Evolutionary conservation across 2,329 filamentous ascomycete genomes (phyloP), one percentile per base, ranked within the genome.

Genomic region (Aspergillus pseudonomiae): DNA sequence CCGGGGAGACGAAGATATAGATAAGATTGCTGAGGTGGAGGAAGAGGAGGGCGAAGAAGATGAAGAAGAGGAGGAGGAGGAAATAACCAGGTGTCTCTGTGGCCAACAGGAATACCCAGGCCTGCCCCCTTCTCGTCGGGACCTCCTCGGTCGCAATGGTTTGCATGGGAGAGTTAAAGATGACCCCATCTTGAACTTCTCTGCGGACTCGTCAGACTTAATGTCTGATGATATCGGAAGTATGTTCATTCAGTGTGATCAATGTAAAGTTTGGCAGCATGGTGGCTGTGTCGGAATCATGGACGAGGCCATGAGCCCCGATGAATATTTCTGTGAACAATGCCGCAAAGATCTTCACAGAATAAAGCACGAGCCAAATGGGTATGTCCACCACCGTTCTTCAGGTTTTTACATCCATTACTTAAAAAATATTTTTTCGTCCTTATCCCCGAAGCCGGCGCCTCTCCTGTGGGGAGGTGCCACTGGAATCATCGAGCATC

Each of bases 191-290:
- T 83, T 67, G 83, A 88, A 71, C 79, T 85, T 76, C 80, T 88
- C 80, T 79, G 85, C 78, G 78, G 84, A 77, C 80, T 88, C 81
- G 81, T 89, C 82, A 64, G 83, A 85, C 65, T 73, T 82, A 67
- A 84, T 92, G 67, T 88, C 89, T 36, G 93, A 97, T 73, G 94
- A 98, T 68, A 86, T 94, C 69, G 95, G 94, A 52, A 94, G 94
- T 59, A 91, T 98, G 79, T 99, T 97, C 80, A 94, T 99, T 69
- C 94, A 98, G 82, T 99, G 95, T 85, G 95, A 98, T 80, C 85
- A 92, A 68, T 99, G 95, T 84, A 96, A 96, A 77, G 95, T 98
- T 67, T 99, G 94, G 95, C 95, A 99, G 78, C 95, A 99, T 77
- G 95, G 95, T 73, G 94, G 94, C 65, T 99, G 95, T 75, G 94